These are phyloP conservation scores for Heracleum sosnowskyi DNA, from an alignment of 129 eudicot genomes.

Conservation along the genomic window DNA sequence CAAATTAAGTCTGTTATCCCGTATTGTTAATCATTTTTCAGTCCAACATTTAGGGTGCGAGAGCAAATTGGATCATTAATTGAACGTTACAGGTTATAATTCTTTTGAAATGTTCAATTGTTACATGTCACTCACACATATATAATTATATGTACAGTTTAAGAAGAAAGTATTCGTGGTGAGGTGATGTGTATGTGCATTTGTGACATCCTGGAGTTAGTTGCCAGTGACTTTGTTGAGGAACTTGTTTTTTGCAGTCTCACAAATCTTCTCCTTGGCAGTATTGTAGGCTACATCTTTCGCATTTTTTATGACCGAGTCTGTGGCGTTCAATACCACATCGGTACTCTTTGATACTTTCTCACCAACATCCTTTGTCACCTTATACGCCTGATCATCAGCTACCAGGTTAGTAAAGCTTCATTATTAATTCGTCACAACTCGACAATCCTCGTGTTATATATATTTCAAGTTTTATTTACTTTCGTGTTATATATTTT, in stretches of 20 bases:
- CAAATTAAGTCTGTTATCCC: no score
- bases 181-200: no score
- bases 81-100: no score
- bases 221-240: neutral
- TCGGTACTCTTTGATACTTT: neutral
- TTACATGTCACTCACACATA: no score
- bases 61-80: no score
- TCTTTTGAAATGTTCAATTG: no score
- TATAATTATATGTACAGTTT: neutral
- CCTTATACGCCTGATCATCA: neutral
- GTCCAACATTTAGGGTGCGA: no score
- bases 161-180: neutral
- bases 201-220: neutral
- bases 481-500: no score
- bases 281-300: slow-evolving; percentile 4
- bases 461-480: no score
- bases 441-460: no score
- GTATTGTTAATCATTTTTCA: no score
- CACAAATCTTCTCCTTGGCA: neutral
- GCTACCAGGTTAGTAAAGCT: neutral
- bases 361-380: slow-evolving; percentile 9
- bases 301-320: neutral
- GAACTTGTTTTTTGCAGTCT: slow-evolving; percentile 3
- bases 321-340: neutral
- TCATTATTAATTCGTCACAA: no score